phyloP scores from a whole-genome alignment of 257 asterid genomes.

The Nicotiana tabacum region DNA sequence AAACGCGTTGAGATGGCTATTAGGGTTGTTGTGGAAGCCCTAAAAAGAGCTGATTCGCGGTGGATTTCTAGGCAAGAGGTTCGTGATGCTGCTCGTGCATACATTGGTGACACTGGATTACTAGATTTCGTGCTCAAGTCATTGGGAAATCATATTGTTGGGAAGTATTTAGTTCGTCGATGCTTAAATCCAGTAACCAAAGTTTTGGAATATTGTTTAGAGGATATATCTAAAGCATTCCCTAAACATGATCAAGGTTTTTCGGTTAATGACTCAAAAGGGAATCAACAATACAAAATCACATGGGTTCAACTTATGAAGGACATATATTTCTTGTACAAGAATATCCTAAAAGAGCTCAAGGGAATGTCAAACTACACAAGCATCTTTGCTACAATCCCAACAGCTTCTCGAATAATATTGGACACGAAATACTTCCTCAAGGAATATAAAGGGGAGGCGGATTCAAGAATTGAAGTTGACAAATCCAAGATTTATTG shows the following conservation, averaged over 20 bases:
- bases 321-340: constrained; percentile 56
- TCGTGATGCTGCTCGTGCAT: constrained; percentile 76
- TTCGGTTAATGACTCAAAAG: constrained; percentile 22
- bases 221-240: constrained; percentile 57
- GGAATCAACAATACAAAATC: constrained; percentile 36
- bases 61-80: constrained; percentile 95
- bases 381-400: constrained; percentile 29
- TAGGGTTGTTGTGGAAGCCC: constrained; percentile 80
- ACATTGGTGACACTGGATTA: constrained; percentile 90
- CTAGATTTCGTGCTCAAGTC: constrained; percentile 94
- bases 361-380: background rate
- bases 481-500: constrained; percentile 41
- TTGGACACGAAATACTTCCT: constrained; percentile 58
- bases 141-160: constrained; percentile 84
- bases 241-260: constrained; percentile 38
- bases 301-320: constrained; percentile 67
- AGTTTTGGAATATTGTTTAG: constrained; percentile 81
- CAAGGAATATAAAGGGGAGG: constrained; percentile 42
- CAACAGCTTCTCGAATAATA: constrained; percentile 62
- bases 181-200: constrained; percentile 89
- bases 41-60: constrained; percentile 60
- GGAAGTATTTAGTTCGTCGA: constrained; percentile 75
- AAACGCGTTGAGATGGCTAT: constrained; percentile 94
- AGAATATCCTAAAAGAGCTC: constrained; percentile 33
- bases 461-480: constrained; percentile 7